Percentiles rank a stretch among this genome's conserved stretches.
Evolutionary conservation across 495 filamentous ascomycete species (phyloP).

Genomic region (Xylaria longipes): DNA sequence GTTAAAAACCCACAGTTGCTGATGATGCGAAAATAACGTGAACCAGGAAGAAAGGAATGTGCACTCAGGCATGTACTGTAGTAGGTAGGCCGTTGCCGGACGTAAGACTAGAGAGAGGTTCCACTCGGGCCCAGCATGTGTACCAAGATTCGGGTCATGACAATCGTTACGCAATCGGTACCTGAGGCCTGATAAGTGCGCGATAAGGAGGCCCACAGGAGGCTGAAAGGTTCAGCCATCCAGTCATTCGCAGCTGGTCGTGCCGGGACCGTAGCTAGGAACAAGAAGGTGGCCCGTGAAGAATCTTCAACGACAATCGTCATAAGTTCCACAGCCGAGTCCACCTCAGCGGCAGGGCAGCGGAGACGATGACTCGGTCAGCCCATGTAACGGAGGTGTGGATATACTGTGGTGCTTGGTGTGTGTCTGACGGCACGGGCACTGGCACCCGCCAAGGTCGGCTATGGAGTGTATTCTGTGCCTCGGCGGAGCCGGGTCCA

Average conservation of each 20-base stretch:
- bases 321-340: constrained; percentile 20
- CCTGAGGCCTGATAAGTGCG: constrained; percentile 6
- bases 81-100: background rate
- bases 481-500: background rate
- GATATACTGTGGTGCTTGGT: constrained; percentile 8
- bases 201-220: constrained; percentile 22
- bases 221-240: constrained; percentile 17
- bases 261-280: constrained; percentile 1
- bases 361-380: constrained; percentile 23
- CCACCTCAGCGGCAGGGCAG: constrained; percentile 19
- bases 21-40: constrained; percentile 3
- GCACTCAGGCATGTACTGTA: background rate
- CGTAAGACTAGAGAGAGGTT: background rate
- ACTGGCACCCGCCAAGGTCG: constrained; percentile 2
- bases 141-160: constrained; percentile 5
- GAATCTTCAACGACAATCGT: constrained; percentile 22
- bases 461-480: constrained; percentile 3
- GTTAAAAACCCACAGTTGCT: constrained; percentile 13
- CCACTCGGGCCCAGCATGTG: background rate
- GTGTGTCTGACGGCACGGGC: constrained; percentile 13
- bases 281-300: constrained; percentile 22
- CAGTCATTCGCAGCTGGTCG: background rate
- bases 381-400: constrained; percentile 18
- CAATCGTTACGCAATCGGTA: constrained; percentile 16
- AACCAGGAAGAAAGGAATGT: background rate